phyloP scores from a whole-genome alignment of 192 early-diverging fungal genomes.

The Gigaspora rosea region DNA sequence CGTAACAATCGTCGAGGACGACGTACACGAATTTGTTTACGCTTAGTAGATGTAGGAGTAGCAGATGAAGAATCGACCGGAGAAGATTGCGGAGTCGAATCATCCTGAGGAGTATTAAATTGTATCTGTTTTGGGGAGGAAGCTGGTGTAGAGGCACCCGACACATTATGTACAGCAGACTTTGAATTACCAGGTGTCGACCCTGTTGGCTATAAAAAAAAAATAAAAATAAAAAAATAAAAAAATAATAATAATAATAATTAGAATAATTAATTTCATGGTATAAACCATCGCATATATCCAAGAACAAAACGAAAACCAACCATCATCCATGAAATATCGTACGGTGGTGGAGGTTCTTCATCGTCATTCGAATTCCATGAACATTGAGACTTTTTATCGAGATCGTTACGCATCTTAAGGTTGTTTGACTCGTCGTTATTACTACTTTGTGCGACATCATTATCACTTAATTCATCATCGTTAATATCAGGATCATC shows the following conservation, averaged over 20 bases:
- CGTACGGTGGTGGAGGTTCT: slow-evolving; percentile 33
- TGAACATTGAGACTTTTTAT: slow-evolving; percentile 1
- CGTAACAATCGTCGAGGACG: slow-evolving; percentile 5
- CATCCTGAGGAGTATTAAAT: not conserved
- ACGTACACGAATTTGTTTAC: slow-evolving; percentile 12
- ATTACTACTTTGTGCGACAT: not conserved
- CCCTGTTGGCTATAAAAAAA: not conserved
- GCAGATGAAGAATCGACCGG: not conserved
- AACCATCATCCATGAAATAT: slow-evolving; percentile 19
- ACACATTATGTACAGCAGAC: not conserved
- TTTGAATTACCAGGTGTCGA: not conserved
- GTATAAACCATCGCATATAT: no score
- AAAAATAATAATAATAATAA: not conserved
- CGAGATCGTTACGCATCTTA: not conserved
- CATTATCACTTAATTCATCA: slow-evolving; percentile 7
- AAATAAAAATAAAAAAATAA: no score
- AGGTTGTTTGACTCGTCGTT: not conserved
- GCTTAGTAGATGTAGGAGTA: not conserved
- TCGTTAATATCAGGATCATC: not conserved
- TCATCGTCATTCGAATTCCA: slow-evolving; percentile 18
- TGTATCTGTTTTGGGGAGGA: not conserved
- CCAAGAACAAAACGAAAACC: not conserved
- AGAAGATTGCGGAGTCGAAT: not conserved
- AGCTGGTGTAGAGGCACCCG: not conserved
- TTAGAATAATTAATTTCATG: not conserved